Evolutionary conservation across 441 rosid species (phyloP).

Genomic region (Macaranga tanarius): DNA sequence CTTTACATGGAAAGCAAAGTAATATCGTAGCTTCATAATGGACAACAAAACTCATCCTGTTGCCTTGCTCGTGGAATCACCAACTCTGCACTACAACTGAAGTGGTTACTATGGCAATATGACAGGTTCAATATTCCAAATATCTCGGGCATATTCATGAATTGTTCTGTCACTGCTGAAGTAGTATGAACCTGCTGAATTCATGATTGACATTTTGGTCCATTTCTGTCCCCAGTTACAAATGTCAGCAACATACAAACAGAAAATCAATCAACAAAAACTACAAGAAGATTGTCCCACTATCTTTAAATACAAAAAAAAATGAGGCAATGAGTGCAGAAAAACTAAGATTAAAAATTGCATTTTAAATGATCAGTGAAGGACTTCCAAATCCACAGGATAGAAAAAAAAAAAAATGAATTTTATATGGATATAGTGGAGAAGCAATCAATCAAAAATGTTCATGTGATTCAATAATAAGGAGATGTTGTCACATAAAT

Average conservation of each 20-base stretch:
- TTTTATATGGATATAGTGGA: neutral
- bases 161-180: conserved; percentile 97
- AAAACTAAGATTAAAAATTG: too few species aligned
- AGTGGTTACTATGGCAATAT: conserved; percentile 39
- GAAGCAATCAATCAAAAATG: neutral
- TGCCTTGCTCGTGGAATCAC: neutral
- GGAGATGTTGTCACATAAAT: neutral
- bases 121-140: conserved; percentile 74
- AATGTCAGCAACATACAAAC: conserved; percentile 9
- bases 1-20: neutral
- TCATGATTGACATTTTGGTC: conserved; percentile 91
- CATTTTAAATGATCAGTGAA: too few species aligned
- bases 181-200: conserved; percentile 82
- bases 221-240: conserved; percentile 53
- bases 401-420: neutral
- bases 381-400: too few species aligned
- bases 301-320: neutral
- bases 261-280: neutral
- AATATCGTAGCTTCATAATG: neutral
- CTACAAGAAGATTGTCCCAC: neutral
- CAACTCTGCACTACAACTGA: neutral
- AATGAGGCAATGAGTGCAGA: neutral
- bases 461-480: neutral
- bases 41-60: neutral
- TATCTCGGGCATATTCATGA: conserved; percentile 78